These are phyloP conservation scores for Bauhinia variegata DNA, from an alignment of 306 rosid genomes.

Conservation along the genomic window DNA sequence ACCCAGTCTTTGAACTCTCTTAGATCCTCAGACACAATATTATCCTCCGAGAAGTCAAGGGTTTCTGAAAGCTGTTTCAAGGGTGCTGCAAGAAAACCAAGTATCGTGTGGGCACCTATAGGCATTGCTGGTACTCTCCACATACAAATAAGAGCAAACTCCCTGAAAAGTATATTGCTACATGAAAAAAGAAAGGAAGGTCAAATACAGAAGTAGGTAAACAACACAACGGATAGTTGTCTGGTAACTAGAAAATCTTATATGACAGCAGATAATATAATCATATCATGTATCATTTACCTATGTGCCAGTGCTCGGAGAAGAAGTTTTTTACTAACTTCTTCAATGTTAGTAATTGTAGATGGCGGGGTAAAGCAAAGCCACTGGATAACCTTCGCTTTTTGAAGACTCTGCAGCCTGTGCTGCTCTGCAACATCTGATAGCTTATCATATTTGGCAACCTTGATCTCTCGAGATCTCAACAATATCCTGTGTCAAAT, in stretches of 20 bases:
- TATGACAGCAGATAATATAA: too few species aligned
- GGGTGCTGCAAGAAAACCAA: conserved; percentile 94
- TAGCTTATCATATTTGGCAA: conserved; percentile 57
- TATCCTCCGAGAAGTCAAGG: conserved; percentile 56
- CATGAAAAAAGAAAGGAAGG: conserved; percentile 18
- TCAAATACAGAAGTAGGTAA: conserved; percentile 31
- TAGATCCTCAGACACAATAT: conserved; percentile 65
- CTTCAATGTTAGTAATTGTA: conserved; percentile 71
- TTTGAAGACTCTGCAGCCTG: conserved; percentile 86
- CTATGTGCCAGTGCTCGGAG: conserved; percentile 81
- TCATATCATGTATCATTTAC: conserved; percentile 39
- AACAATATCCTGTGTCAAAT: conserved; percentile 72
- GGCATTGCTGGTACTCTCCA: conserved; percentile 99
- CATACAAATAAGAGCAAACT: conserved; percentile 92
- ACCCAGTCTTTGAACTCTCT: conserved; percentile 98
- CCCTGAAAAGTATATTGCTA: conserved; percentile 93
- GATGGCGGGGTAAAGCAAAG: conserved; percentile 98
- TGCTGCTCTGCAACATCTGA: conserved; percentile 92
- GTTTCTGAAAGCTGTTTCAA: conserved; percentile 85
- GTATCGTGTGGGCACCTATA: conserved; percentile 85
- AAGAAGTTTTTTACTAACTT: conserved; percentile 73
- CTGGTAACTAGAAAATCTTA: too few species aligned
- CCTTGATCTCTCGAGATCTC: conserved; percentile 89
- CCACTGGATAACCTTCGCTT: conserved; percentile 96
- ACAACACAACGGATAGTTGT: conserved; percentile 17